Percentiles rank a stretch among this genome's conserved stretches.
Conservation (phyloP, 805 yeast species). For the Ogataea pini region DNA sequence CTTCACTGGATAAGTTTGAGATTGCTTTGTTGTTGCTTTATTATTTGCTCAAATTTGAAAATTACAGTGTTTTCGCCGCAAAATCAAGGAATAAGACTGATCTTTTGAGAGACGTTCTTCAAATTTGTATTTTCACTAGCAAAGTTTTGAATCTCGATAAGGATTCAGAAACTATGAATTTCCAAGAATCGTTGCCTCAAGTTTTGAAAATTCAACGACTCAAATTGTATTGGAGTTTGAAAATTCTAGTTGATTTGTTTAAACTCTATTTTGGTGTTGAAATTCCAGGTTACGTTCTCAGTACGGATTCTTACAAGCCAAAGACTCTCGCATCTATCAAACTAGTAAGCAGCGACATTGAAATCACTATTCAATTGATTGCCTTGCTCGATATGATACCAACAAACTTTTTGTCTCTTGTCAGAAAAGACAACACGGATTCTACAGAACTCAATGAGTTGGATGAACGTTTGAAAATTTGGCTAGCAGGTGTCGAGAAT, state of each 20-base stretch:
- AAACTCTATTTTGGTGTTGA: slow-evolving; percentile 32
- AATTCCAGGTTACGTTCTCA: slow-evolving; percentile 15
- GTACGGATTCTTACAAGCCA: slow-evolving; percentile 29
- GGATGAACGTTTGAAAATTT: slow-evolving; percentile 28
- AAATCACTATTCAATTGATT: slow-evolving; percentile 35
- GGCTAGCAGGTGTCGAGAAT: slow-evolving; percentile 26
- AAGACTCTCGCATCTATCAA: slow-evolving; percentile 37
- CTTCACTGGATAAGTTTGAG: slow-evolving; percentile 49
- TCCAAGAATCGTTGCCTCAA: slow-evolving; percentile 18
- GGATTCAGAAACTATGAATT: slow-evolving; percentile 14
- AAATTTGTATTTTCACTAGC: slow-evolving; percentile 40
- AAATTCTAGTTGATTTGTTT: slow-evolving; percentile 35
- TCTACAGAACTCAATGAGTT: slow-evolving; percentile 19
- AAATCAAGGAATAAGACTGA: slow-evolving; percentile 26
- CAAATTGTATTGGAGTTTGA: slow-evolving; percentile 46
- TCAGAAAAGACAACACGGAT: slow-evolving; percentile 15
- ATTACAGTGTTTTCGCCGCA: slow-evolving; percentile 29
- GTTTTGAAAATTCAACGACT: slow-evolving; percentile 35
- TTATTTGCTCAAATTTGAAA: slow-evolving; percentile 44
- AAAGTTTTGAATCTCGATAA: slow-evolving; percentile 46
- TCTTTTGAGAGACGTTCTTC: slow-evolving; percentile 47
- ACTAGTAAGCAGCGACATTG: slow-evolving; percentile 37
- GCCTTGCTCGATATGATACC: slow-evolving; percentile 37
- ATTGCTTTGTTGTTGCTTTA: slow-evolving; percentile 50
- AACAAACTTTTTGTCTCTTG: slow-evolving; percentile 27